A percentile compares a stretch with the other conserved stretches of the same genome.
These are phyloP conservation scores for Crithidia thermophila DNA, from an alignment of 208 protist species.

Conservation along the genomic window DNA sequence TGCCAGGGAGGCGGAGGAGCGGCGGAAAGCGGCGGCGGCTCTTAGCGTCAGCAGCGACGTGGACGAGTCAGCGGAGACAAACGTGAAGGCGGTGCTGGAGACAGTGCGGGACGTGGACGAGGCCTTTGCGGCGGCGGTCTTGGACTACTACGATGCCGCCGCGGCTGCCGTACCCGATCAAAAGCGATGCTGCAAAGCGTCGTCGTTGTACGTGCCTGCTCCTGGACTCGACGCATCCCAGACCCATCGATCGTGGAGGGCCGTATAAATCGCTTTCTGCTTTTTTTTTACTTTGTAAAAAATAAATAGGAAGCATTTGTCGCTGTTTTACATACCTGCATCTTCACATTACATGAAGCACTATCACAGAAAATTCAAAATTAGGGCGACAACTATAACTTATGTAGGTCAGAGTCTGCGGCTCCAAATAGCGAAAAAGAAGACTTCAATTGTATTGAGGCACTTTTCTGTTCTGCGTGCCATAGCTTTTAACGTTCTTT, in stretches of 20 bases:
- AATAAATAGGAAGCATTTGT: too few species aligned
- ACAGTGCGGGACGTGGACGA: background rate
- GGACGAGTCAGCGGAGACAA: too few species aligned
- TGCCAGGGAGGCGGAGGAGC: background rate
- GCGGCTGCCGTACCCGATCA: too few species aligned
- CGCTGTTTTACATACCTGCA: too few species aligned
- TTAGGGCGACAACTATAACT: too few species aligned
- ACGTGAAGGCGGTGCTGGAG: background rate
- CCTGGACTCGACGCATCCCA: constrained; percentile 18
- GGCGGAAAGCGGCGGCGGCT: background rate
- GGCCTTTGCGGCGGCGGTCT: background rate
- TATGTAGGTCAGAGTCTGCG: too few species aligned
- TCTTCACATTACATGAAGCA: too few species aligned
- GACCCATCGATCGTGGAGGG: constrained; percentile 21
- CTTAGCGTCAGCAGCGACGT: background rate
- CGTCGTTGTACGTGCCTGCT: constrained; percentile 24
- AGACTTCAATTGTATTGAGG: too few species aligned
- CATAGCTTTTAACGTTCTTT: too few species aligned
- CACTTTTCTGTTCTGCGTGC: too few species aligned
- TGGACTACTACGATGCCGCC: background rate
- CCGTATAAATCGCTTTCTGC: background rate
- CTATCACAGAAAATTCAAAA: too few species aligned
- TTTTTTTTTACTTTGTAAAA: background rate
- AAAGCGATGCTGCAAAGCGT: background rate
- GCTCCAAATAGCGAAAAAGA: too few species aligned